phyloP scores from a whole-genome alignment of 2,329 filamentous ascomycete genomes.

The Fusarium keratoplasticum region DNA sequence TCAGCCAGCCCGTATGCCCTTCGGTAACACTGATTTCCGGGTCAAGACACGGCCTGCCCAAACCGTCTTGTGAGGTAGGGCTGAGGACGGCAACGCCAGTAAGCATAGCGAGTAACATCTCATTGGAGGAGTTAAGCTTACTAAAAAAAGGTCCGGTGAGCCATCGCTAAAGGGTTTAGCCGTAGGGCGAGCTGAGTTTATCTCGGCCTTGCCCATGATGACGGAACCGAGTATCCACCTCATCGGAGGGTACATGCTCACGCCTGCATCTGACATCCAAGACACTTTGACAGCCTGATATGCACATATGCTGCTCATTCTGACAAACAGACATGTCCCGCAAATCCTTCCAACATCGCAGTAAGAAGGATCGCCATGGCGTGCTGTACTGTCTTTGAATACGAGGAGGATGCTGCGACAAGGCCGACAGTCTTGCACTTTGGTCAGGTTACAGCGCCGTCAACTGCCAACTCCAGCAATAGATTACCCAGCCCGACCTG shows the following conservation, averaged over 20 bases:
- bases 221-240: background rate
- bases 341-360: background rate
- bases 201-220: background rate
- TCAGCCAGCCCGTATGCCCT: background rate
- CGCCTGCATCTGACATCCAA: background rate
- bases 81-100: background rate
- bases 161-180: background rate
- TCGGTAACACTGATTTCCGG: background rate
- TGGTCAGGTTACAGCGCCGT: background rate
- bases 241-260: background rate
- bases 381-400: background rate
- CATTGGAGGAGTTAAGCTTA: background rate
- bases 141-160: background rate
- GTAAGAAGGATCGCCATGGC: background rate
- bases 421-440: background rate
- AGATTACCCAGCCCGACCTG: background rate
- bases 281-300: conserved; percentile 1
- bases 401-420: conserved; percentile 19
- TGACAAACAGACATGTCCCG: conserved; percentile 6
- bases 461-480: background rate
- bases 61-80: background rate
- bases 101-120: background rate
- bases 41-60: background rate
- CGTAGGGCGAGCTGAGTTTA: conserved; percentile 1
- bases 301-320: background rate